Evolutionary conservation across 2,329 filamentous ascomycete genomes (phyloP).

Genomic region (Zasmidium angulare): DNA sequence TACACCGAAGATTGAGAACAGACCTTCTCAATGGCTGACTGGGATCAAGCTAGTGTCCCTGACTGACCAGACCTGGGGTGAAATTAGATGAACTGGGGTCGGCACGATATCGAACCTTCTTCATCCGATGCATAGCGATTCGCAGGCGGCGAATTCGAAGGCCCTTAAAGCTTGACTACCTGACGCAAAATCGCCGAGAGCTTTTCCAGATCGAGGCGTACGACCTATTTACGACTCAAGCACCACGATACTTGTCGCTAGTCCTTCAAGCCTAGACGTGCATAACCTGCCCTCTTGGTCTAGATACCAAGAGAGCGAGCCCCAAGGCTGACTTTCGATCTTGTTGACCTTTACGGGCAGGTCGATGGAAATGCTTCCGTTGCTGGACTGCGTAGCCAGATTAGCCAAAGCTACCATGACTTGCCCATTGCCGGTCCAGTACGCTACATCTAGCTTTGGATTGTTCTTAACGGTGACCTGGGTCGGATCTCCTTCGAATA

Average conservation of each 20-base stretch:
- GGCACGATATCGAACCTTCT: neutral
- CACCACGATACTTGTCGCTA: conserved; percentile 27
- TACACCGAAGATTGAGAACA: neutral
- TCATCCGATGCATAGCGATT: neutral
- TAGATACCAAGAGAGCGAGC: conserved; percentile 21
- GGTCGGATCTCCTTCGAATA: conserved; percentile 38
- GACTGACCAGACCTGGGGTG: neutral
- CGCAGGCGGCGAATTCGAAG: neutral
- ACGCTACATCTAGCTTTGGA: conserved; percentile 23
- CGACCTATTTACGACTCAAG: conserved; percentile 16
- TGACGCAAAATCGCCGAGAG: neutral
- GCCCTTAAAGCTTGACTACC: neutral
- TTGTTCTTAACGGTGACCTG: conserved; percentile 13
- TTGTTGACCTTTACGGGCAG: conserved; percentile 17
- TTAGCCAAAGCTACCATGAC: conserved; percentile 27
- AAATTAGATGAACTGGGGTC: neutral
- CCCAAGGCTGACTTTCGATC: conserved; percentile 26
- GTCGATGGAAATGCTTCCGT: conserved; percentile 13
- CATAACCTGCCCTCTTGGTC: conserved; percentile 10
- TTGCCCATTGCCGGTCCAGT: conserved; percentile 19
- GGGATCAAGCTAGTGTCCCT: neutral
- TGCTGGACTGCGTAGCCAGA: conserved; percentile 7
- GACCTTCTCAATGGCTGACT: neutral
- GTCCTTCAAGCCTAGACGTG: conserved; percentile 14
- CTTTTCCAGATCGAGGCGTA: no score